Base-by-base conservation (phyloP, 208 protist species). In the Giardia duodenalis region DNA sequence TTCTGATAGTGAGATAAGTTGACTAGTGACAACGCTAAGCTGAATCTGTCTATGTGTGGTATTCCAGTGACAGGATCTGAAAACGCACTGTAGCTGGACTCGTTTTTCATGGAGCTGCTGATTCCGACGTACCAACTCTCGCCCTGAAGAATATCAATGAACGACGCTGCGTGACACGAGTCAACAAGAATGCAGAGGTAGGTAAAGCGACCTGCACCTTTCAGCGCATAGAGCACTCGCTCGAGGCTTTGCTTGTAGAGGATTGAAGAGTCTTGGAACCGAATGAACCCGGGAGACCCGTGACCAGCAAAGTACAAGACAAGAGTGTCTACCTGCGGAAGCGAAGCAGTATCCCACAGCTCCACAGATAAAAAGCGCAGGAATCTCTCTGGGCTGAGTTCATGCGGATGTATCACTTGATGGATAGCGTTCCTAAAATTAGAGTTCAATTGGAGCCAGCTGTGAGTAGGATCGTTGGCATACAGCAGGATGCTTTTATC, bases 271-370 rank as follows among this genome's bases (percentile, higher is more conserved):
- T 76, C 57, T 76, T 76, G 57, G 57, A 76, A 76, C 57, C 57
- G 57, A 30, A 76, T 76, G 30, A 76, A 76, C 10, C 57, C 57
- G 10, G 57, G 57, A 76, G 57, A 76, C 19, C 57, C 57, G 30
- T 76, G 57, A 10, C 57, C 57, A 10, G 57, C 57, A 76, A 76
- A 39, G 57, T 39, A 76, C 30, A 76, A 39, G 19, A 76, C 30
- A 76, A 76, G 57, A 76, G 57, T 76, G 57, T 76, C 57, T 76
- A 30, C 57, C n/a, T n/a, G n/a, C n/a, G n/a, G n/a, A n/a, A n/a
- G n/a, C n/a, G n/a, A n/a, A n/a, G n/a, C n/a, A n/a, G n/a, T n/a
- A n/a, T n/a, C n/a, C n/a, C n/a, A n/a, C n/a, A n/a, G n/a, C n/a
- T n/a, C n/a, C n/a, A n/a, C n/a, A n/a, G n/a, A n/a, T n/a, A n/a